Conservation (phyloP, 2,329 filamentous ascomycete species). For the Sporothrix inflata region DNA sequence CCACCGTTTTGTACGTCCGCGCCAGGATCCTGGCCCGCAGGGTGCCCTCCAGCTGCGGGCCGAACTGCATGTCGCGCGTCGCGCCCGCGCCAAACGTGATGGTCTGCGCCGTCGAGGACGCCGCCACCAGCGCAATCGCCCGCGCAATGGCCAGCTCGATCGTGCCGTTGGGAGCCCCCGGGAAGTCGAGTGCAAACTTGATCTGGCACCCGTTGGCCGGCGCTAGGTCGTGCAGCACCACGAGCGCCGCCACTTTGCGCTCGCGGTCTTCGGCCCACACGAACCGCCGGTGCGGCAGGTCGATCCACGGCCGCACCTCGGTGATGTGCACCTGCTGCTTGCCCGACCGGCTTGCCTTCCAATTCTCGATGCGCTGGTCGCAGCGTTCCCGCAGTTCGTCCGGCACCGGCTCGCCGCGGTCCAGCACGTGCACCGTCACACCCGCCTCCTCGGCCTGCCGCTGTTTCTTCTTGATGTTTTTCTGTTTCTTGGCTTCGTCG, state of each 20-base stretch:
- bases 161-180: conserved; percentile 78
- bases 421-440: conserved; percentile 74
- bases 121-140: conserved; percentile 58
- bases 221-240: conserved; percentile 80
- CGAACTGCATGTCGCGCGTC: conserved; percentile 71
- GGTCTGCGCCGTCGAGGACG: conserved; percentile 56
- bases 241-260: conserved; percentile 73
- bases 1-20: conserved; percentile 80
- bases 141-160: conserved; percentile 83
- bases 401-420: conserved; percentile 51
- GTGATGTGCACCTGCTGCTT: conserved; percentile 87
- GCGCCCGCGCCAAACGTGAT: conserved; percentile 91
- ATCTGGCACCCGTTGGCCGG: conserved; percentile 88
- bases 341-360: conserved; percentile 79
- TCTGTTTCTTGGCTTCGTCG: conserved; percentile 44
- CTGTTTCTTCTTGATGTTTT: conserved; percentile 70
- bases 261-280: conserved; percentile 76
- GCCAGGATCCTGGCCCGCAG: conserved; percentile 79
- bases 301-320: conserved; percentile 86
- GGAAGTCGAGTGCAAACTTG: conserved; percentile 96
- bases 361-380: conserved; percentile 74
- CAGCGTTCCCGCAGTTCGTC: conserved; percentile 69
- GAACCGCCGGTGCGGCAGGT: conserved; percentile 81
- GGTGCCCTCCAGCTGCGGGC: conserved; percentile 80
- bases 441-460: conserved; percentile 81